phyloP scores from a whole-genome alignment of 2,329 filamentous ascomycete species.

The Colletotrichum sp. region DNA sequence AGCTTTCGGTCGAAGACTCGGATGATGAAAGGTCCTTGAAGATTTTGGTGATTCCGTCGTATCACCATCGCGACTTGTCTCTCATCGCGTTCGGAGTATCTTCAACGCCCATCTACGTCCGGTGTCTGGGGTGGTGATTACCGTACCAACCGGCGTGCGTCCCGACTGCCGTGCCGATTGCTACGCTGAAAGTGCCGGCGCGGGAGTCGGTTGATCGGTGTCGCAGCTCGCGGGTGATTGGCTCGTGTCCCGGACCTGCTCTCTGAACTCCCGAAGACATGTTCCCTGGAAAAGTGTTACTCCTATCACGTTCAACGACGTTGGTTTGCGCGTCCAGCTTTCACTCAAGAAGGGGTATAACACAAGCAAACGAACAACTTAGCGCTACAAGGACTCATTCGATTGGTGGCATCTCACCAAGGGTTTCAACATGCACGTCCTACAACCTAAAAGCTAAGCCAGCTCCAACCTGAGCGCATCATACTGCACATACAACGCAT shows the following conservation, averaged over 20 bases:
- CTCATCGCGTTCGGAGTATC: neutral
- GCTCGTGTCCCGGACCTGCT: neutral
- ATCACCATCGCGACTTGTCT: too few species aligned
- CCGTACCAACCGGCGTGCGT: neutral
- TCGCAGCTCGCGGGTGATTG: rapidly evolving
- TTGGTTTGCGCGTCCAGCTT: too few species aligned
- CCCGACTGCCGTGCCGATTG: neutral
- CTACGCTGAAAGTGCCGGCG: neutral
- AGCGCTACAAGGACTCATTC: too few species aligned
- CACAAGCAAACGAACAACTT: too few species aligned
- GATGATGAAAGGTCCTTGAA: too few species aligned
- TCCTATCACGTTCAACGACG: too few species aligned
- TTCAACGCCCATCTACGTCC: neutral
- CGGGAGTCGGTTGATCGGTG: neutral
- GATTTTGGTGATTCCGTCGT: too few species aligned
- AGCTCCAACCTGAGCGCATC: constrained; percentile 68
- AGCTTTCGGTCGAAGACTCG: too few species aligned
- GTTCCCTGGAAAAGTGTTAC: neutral
- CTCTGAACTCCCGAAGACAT: neutral
- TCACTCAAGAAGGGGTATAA: too few species aligned
- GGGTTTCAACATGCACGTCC: neutral
- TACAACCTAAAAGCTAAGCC: constrained; percentile 27
- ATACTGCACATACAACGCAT: constrained; percentile 67
- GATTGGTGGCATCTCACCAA: too few species aligned
- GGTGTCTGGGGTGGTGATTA: neutral